Base-by-base conservation (phyloP, 257 asterid species). In the Orobanche coerulescens region DNA sequence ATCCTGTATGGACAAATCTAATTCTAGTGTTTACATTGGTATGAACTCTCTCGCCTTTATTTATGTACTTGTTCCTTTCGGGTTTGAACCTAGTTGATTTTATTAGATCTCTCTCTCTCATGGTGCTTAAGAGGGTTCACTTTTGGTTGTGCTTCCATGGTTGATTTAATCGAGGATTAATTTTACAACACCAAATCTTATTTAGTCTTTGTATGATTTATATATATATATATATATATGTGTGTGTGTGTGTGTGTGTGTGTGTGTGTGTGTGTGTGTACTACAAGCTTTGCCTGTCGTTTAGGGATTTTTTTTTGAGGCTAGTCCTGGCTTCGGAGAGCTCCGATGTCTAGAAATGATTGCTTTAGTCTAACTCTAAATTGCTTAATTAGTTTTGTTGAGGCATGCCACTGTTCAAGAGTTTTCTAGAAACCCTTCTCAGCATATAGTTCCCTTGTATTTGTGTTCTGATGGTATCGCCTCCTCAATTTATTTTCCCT, bases 11-110 rank as follows among this genome's bases (percentile, higher is more conserved):
- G 84, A 78, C 23, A 75, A 70, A 57, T 68, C 84, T 10, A 81
- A 65, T 50, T 73, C 78, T 55, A 68, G 86, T 26, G 71, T 88
- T 58, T 88, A 85, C 48, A 69, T 88, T 8, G 96, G 96, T 88
- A 81, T 43, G 76, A 10, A 10, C 36, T 50, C 4, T 64, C 18
- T n/a, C 61, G 19, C 40, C 25, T 6, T 14, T 18, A 8, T 56
- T 10, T n/a, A 4, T 43, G n/a, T n/a, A n/a, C 42, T 26, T 15
- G 13, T 56, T 49, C 26, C 47, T 39, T 13, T 71, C 1, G 13
- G 25, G 11, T 58, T 48, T 66, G 47, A 20, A 14, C 23, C 16
- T 28, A 6, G 31, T 43, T 58, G 23, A 3, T 22, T 30, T 12
- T 23, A 10, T 36, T 37, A n/a, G n/a, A 31, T 18, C 7, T 44